These are phyloP conservation scores for Avena insularis DNA, from an alignment of 176 grass and related monocot species.

Conservation along the genomic window DNA sequence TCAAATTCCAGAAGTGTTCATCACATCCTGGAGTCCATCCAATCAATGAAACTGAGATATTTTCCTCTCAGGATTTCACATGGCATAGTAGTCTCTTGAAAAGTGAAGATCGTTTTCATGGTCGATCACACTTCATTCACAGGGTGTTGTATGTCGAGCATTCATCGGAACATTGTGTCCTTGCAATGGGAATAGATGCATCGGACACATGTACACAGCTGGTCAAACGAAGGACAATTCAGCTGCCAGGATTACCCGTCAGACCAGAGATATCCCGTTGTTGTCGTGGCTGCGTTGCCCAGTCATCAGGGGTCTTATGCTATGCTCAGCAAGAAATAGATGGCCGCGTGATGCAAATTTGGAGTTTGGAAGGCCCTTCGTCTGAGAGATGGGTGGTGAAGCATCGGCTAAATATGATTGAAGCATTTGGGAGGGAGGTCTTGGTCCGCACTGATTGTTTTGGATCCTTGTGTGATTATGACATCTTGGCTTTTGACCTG, in stretches of 20 bases:
- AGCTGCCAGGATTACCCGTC: slow-evolving; percentile 2
- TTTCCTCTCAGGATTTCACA: background rate
- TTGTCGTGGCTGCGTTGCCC: background rate
- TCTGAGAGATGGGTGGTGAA: slow-evolving; percentile 32
- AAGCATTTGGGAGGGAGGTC: slow-evolving; percentile 20
- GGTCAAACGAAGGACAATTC: background rate
- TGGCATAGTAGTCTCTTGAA: background rate
- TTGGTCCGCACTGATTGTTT: background rate
- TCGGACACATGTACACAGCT: background rate
- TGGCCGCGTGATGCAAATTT: slow-evolving; percentile 21
- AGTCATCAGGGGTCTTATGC: slow-evolving; percentile 30
- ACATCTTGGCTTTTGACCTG: slow-evolving; percentile 17
- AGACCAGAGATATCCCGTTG: background rate
- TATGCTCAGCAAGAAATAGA: slow-evolving; percentile 13
- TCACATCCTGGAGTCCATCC: background rate
- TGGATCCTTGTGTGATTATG: slow-evolving; percentile 10
- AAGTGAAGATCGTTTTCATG: background rate
- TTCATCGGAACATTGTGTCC: background rate
- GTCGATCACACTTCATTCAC: background rate
- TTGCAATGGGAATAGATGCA: background rate
- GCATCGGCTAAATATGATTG: background rate
- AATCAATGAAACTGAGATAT: background rate
- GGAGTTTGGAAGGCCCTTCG: slow-evolving; percentile 18
- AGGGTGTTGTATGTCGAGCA: background rate
- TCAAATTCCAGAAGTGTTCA: background rate